Evolutionary conservation across 306 rosid species (phyloP).

Genomic region (Quercus wislizeni): DNA sequence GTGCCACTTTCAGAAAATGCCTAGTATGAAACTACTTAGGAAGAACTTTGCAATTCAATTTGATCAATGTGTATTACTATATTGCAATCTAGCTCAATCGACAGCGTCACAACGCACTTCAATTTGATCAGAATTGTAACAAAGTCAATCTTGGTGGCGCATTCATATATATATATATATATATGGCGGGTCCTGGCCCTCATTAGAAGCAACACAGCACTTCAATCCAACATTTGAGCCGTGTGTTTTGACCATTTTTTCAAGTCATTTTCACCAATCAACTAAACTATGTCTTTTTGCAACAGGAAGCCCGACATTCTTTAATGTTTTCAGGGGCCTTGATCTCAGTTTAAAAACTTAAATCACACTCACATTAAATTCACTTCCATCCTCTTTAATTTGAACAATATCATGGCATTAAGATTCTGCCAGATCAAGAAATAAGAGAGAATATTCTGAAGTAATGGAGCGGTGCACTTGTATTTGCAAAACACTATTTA

Average conservation of each 20-base stretch:
- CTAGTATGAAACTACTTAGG: neutral
- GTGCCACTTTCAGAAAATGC: conserved; percentile 10
- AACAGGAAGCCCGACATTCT: no score
- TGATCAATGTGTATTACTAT: neutral
- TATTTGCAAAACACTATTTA: neutral
- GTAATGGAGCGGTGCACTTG: neutral
- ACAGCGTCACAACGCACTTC: conserved; percentile 11
- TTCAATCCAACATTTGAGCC: neutral
- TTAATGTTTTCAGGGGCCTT: no score
- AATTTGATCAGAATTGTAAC: neutral
- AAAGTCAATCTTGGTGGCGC: conserved; percentile 22
- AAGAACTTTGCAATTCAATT: neutral
- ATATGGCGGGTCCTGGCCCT: neutral
- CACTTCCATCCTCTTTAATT: no score
- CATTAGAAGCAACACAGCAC: neutral
- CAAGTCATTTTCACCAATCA: neutral
- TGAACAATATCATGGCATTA: neutral
- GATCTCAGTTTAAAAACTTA: no score
- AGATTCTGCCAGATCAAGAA: neutral
- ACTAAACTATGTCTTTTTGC: no score
- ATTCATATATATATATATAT: neutral
- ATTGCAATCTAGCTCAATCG: neutral
- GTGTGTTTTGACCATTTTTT: neutral
- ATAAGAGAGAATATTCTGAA: neutral
- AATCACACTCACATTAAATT: no score